A percentile compares a stretch with the other conserved stretches of the same genome.
phyloP scores from a whole-genome alignment of 1,139 yeast species.

The Oligophagozyma castellii region DNA sequence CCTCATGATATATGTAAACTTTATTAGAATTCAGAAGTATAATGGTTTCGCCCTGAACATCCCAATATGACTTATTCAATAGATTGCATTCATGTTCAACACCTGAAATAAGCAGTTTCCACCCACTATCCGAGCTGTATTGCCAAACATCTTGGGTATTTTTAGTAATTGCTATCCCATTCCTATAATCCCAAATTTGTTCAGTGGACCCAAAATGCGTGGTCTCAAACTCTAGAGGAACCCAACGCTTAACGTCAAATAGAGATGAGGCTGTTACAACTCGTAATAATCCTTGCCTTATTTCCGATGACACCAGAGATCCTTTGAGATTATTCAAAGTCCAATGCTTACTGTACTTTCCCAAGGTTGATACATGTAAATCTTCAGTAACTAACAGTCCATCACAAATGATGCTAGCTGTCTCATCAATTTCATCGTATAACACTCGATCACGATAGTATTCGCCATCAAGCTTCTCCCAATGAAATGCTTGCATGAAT shows the following conservation, averaged over 20 bases:
- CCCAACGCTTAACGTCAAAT: slow-evolving; percentile 29
- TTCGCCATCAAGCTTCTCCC: slow-evolving; percentile 54
- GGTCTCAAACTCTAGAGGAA: slow-evolving; percentile 58
- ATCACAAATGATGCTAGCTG: not conserved
- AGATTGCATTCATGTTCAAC: slow-evolving; percentile 14
- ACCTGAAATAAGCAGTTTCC: slow-evolving; percentile 8
- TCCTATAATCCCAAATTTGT: slow-evolving; percentile 20
- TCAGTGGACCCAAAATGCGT: slow-evolving; percentile 39
- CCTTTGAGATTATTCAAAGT: too few species aligned
- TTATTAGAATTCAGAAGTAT: slow-evolving; percentile 15
- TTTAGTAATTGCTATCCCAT: slow-evolving; percentile 10
- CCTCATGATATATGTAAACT: slow-evolving; percentile 9
- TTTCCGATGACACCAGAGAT: slow-evolving; percentile 10
- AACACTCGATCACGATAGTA: slow-evolving; percentile 36
- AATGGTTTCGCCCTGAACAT: slow-evolving; percentile 9
- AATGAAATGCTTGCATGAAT: too few species aligned
- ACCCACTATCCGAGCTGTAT: slow-evolving; percentile 3
- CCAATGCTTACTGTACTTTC: too few species aligned
- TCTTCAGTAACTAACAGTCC: not conserved
- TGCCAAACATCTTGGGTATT: slow-evolving; percentile 14
- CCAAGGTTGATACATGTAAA: not conserved
- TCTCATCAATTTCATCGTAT: not conserved
- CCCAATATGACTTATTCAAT: slow-evolving; percentile 22
- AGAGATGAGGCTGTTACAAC: slow-evolving; percentile 39
- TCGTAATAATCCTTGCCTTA: slow-evolving; percentile 38